A percentile compares a stretch with the other conserved stretches of the same genome.
Conservation (phyloP, 2,329 filamentous ascomycete species). For the Madurella mycetomatis region DNA sequence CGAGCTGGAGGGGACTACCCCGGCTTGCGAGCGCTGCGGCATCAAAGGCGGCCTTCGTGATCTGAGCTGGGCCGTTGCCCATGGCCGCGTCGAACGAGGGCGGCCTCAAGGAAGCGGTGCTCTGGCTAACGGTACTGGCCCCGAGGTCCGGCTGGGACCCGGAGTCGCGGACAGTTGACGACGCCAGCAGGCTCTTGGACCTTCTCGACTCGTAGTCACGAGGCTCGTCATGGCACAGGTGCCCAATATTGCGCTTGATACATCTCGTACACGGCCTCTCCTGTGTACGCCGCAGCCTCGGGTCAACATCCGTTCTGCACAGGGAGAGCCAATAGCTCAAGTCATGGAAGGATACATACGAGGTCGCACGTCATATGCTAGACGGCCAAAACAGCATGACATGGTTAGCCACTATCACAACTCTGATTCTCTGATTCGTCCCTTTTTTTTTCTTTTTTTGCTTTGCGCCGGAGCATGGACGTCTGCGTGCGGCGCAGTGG, state of each 20-base stretch:
- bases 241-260: constrained; percentile 97
- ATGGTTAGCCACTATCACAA: constrained; percentile 41
- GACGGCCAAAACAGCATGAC: constrained; percentile 35
- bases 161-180: constrained; percentile 58
- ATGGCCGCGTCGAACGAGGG: constrained; percentile 40
- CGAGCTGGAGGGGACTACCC: constrained; percentile 58
- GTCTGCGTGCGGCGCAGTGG: constrained; percentile 17
- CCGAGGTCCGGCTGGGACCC: constrained; percentile 50
- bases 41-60: constrained; percentile 42
- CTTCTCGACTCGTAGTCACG: constrained; percentile 80
- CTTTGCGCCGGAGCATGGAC: constrained; percentile 13
- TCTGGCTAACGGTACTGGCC: constrained; percentile 53
- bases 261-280: constrained; percentile 95
- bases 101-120: constrained; percentile 53
- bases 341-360: constrained; percentile 52
- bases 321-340: constrained; percentile 13
- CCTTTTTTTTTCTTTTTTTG: too few relatives aligned
- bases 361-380: constrained; percentile 92
- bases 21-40: constrained; percentile 42
- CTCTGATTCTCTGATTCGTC: constrained; percentile 21
- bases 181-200: constrained; percentile 60
- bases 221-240: constrained; percentile 96
- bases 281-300: constrained; percentile 43
- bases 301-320: constrained; percentile 32
- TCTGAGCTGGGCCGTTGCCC: constrained; percentile 33